A percentile compares a stretch with the other conserved stretches of the same genome.
phyloP scores from a whole-genome alignment of 2,329 filamentous ascomycete species.

The Aspergillus caelatus region DNA sequence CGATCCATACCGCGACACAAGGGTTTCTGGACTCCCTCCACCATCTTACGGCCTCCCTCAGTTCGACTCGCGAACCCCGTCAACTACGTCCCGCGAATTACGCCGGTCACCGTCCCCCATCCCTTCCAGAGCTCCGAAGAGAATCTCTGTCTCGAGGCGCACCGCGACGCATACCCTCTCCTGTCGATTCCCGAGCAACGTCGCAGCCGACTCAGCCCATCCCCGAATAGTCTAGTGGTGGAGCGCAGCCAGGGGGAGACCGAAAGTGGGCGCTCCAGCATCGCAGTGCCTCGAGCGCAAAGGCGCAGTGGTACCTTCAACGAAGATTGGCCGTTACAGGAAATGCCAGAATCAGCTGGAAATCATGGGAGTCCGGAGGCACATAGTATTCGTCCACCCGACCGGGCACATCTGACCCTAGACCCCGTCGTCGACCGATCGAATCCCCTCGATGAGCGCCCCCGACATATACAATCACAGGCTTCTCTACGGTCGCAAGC shows the following conservation, averaged over 20 bases:
- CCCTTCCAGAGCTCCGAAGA: conserved; percentile 35
- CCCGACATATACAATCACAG: conserved; percentile 44
- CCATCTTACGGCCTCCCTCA: conserved; percentile 42
- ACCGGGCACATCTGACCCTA: conserved; percentile 32
- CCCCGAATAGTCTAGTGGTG: conserved; percentile 50
- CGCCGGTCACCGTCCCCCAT: conserved; percentile 49
- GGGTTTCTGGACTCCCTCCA: conserved; percentile 19
- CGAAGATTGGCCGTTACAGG: conserved; percentile 23
- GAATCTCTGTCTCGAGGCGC: conserved; percentile 35
- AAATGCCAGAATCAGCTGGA: conserved; percentile 30
- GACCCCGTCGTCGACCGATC: conserved; percentile 20
- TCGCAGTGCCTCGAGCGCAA: conserved; percentile 52
- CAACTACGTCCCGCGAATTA: conserved; percentile 61
- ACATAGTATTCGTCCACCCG: conserved; percentile 33
- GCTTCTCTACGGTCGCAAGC: conserved; percentile 45
- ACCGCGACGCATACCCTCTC: conserved; percentile 57
- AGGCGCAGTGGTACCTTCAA: conserved; percentile 37
- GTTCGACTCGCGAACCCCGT: conserved; percentile 64
- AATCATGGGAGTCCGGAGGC: conserved; percentile 30
- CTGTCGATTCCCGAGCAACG: conserved; percentile 61
- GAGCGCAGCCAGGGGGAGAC: conserved; percentile 50
- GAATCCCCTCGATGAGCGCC: conserved; percentile 26
- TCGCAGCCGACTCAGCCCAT: conserved; percentile 54
- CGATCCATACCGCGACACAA: conserved; percentile 16
- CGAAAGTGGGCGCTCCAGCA: conserved; percentile 55